Evolutionary conservation across 1,284 basidiomycete genomes (phyloP), one percentile per base, ranked within the genome.

Genomic region (Cronartium ribicola): DNA sequence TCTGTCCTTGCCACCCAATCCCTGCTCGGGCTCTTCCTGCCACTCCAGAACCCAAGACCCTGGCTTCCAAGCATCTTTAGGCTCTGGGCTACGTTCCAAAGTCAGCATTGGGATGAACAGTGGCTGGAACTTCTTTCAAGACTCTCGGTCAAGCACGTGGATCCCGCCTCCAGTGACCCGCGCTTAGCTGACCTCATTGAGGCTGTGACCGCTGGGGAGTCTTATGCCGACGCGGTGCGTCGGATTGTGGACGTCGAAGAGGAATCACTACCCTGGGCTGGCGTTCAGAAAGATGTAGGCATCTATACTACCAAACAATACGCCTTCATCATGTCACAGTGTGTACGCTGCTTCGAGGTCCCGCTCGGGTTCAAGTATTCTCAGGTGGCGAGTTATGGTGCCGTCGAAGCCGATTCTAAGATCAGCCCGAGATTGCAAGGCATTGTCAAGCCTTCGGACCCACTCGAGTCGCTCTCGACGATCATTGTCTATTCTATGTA

Each of bases 401-500:
- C 83, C 66, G 84, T 83, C 4, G 81, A 82, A 36, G 81, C 84
- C 6, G 84, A 85, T 80, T 83, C 84, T 3, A 82, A 87, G 76
- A 85, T 85, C 1, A 85, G 87, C 76, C 87, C 86, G 66, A 85
- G 87, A 76, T 87, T 89, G 4, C 82, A 88, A 10, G 87, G 88
- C 77, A 90, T 94, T 78, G 92, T 92, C 84, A 87, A 77, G 85
- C 90, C 80, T 84, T 88, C 84, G 83, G 90, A 84, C 84, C 87
- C 83, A 82, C 89, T 92, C 71, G 78, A 86, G 80, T 87, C 89
- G 11, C 85, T 98, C 66, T 92, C 95, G 0, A 90, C 89, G 78
- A 84, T 97, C 57, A 86, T 98, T 75, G 87, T 97, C 36, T 96
- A 94, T 80, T 95, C 92, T 1, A 93, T 98, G 86, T 85, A 89